Evolutionary conservation across 2,329 filamentous ascomycete species (phyloP).

Genomic region (Aspergillus jensenii): DNA sequence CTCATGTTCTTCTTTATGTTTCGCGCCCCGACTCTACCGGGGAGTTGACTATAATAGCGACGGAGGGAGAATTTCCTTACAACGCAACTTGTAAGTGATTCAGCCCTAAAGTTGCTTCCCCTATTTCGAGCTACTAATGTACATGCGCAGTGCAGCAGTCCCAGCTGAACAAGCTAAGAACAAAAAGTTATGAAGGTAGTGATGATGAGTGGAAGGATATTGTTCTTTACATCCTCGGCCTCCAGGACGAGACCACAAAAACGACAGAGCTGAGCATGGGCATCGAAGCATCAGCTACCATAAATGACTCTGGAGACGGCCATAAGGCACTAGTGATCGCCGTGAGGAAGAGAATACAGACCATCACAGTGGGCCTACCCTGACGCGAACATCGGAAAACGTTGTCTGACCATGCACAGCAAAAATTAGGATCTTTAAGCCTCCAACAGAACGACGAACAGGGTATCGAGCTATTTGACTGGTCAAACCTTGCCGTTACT

Average conservation of each 20-base stretch:
- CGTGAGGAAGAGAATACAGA: constrained; percentile 45
- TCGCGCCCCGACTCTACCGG: constrained; percentile 33
- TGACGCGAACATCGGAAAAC: background rate
- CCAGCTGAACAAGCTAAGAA: constrained; percentile 37
- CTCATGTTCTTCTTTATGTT: constrained; percentile 53
- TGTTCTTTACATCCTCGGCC: constrained; percentile 36
- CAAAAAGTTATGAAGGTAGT: constrained; percentile 44
- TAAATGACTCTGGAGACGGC: constrained; percentile 25
- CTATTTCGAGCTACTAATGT: constrained; percentile 13
- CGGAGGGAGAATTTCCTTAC: constrained; percentile 59
- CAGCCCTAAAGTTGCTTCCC: background rate
- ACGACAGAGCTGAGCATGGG: constrained; percentile 23
- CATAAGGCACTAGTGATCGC: constrained; percentile 40
- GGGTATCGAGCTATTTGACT: constrained; percentile 58
- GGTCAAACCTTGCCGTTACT: constrained; percentile 52
- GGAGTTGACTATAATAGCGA: constrained; percentile 57
- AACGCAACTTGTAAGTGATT: constrained; percentile 42
- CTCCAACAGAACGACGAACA: constrained; percentile 55
- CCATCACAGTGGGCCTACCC: constrained; percentile 47
- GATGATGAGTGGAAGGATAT: constrained; percentile 44
- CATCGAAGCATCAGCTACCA: constrained; percentile 34
- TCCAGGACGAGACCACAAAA: constrained; percentile 19
- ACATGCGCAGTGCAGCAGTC: constrained; percentile 35
- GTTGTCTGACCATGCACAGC: constrained; percentile 31
- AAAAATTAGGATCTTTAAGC: constrained; percentile 55